Base-by-base conservation (phyloP, 2,329 filamentous ascomycete species). In the Sporothrix dimorphospora region DNA sequence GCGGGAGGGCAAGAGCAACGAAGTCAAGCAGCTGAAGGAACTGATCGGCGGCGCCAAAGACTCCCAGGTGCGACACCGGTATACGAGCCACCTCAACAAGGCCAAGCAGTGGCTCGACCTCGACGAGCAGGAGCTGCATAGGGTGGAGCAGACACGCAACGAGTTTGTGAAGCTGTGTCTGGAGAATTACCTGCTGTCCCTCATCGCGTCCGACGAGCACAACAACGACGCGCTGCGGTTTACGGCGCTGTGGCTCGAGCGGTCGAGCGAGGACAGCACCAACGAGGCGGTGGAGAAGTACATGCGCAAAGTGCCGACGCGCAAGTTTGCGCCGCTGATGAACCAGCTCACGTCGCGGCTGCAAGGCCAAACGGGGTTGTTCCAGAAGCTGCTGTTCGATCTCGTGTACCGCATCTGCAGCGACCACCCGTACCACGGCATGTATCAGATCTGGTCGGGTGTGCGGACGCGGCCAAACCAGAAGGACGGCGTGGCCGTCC, bases 271-370 rank as follows among this genome's bases (percentile, higher is more conserved):
- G 72, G 85, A 89, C 5, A 85, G 89, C 38, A 93, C 94, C 3
- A 98, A 97, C 77, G 87, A 88, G 63, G 91, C 93, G 1, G 94
- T 97, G 24, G 84, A 84, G 71, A 89, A 87, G 73, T 84, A 94
- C 77, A 84, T 99, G 19, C 81, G 84, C 4, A 85, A 88, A 69
- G 95, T 98, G 0, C 92, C 95, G 1, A 97, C 93, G 72, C 89
- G 93, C 73, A 99, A 99, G 78, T 97, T 99, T 79, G 95, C 94
- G 1, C 83, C 92, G 3, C 84, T 99, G 69, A 97, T 97, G 90
- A 99, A 98, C 78, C 96, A 99, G 80, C 87, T 99, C 42, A 95
- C 94, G 6, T 99, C 97, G n/a, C 90, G 96, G 8, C 83, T 99
- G 6, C 90, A 97, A 73, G 89, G 92, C 74, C 87, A 90, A 42